Evolutionary conservation across 441 rosid species (phyloP).

Genomic region (Pelargonium fulgidum): DNA sequence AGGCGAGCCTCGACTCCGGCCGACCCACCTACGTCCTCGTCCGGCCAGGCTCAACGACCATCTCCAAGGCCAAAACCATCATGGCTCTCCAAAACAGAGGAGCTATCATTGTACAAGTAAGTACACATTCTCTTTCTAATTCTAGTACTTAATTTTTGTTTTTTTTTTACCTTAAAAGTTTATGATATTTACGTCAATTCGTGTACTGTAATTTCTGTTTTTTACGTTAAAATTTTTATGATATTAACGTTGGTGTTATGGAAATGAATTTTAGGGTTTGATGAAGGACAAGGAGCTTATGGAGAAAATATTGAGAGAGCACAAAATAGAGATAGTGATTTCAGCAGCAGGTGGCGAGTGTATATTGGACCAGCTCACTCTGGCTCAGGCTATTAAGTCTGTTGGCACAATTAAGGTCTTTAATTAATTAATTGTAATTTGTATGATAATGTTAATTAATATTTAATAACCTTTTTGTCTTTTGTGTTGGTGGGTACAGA

Average conservation of each 20-base stretch:
- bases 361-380: constrained; percentile 29
- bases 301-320: constrained; percentile 19
- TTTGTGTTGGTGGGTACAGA: constrained; percentile 29
- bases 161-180: too few species aligned
- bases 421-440: too few species aligned
- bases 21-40: constrained; percentile 37
- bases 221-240: too few species aligned
- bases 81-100: constrained; percentile 32
- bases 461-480: too few species aligned
- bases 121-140: too few species aligned
- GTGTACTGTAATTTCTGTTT: too few species aligned
- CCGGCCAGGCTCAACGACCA: constrained; percentile 18
- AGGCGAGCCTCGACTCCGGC: constrained; percentile 36
- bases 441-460: too few species aligned
- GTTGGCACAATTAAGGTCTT: constrained; percentile 44
- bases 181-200: too few species aligned
- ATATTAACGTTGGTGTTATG: too few species aligned
- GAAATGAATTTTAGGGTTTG: neutral
- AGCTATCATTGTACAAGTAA: constrained; percentile 27
- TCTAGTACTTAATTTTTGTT: too few species aligned
- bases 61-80: constrained; percentile 22
- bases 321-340: constrained; percentile 34
- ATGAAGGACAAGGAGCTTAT: neutral
- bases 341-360: constrained; percentile 34
- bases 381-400: constrained; percentile 32